Evolutionary conservation across 1,284 basidiomycete genomes (phyloP).

Genomic region (Rhodotorula sp.): DNA sequence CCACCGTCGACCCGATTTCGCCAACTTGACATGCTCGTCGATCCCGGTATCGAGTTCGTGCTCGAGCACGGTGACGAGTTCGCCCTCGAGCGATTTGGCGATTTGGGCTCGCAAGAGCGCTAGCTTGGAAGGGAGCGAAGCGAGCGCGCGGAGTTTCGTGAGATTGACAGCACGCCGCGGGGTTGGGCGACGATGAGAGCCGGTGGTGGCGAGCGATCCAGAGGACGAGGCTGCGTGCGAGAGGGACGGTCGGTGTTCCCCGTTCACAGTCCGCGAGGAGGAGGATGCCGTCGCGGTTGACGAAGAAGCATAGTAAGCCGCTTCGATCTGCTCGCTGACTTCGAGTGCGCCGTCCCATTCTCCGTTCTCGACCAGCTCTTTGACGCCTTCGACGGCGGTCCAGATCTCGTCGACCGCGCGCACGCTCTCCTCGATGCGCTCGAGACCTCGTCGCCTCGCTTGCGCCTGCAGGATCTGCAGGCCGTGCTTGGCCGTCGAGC

Average conservation of each 20-base stretch:
- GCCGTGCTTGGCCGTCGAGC: slow-evolving; percentile 71
- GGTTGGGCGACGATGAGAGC: slow-evolving; percentile 11
- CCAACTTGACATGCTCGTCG: slow-evolving; percentile 14
- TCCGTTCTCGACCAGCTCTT: slow-evolving; percentile 68
- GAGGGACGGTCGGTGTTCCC: neutral
- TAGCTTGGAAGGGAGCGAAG: slow-evolving; percentile 35
- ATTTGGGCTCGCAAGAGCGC: slow-evolving; percentile 56
- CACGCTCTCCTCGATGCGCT: slow-evolving; percentile 59
- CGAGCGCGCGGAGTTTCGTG: slow-evolving; percentile 37
- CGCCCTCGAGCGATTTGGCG: slow-evolving; percentile 70
- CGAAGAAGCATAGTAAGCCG: slow-evolving; percentile 55
- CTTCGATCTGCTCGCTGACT: slow-evolving; percentile 70
- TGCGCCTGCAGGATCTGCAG: slow-evolving; percentile 69
- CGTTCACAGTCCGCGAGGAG: slow-evolving; percentile 40
- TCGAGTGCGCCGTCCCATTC: slow-evolving; percentile 81
- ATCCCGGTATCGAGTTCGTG: slow-evolving; percentile 58
- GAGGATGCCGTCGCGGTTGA: slow-evolving; percentile 33
- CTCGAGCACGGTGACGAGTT: slow-evolving; percentile 68
- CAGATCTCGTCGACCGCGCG: slow-evolving; percentile 60
- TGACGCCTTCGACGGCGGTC: slow-evolving; percentile 68
- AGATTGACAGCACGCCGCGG: slow-evolving; percentile 37
- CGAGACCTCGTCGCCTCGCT: slow-evolving; percentile 62
- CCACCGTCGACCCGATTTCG: slow-evolving; percentile 1
- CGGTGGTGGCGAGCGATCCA: neutral
- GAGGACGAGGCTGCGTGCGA: neutral